Base-by-base conservation (phyloP, 345 rosid genomes). In the Conringia planisiliqua region DNA sequence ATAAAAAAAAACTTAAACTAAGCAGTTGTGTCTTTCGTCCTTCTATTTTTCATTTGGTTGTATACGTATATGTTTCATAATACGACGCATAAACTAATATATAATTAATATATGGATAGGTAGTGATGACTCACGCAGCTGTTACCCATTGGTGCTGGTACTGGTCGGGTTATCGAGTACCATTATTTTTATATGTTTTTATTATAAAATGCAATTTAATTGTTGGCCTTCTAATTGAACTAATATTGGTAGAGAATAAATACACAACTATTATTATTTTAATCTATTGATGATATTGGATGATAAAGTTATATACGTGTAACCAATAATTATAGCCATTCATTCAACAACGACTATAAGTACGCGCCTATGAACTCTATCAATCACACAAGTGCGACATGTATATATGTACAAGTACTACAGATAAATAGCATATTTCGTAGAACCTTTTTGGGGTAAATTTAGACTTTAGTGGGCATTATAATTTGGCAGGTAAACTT, bases 121-220 rank as follows among this genome's bases (percentile, higher is more conserved):
- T 57, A n/a, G n/a, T n/a, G 22, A 75, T 75, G 17, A 38, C 27
- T 68, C 68, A 39, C 29, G 79, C 72, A 65, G 78, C 50, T 74
- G 51, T 74, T 66, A 66, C 24, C 36, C 56, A 75, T 59, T 50
- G 55, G 51, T 75, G 73, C 44, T 68, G 13, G 24, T 11, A 74
- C 52, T 66, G 67, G 78, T 66, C 78, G 73, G 77, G 72, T 33
- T 66, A 56, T 58, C 14, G 35, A 66, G 2, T 67, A 20, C 73
- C 54, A 74, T 74, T 59, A 60, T 56, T 74, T 32, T 2, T 52
- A 40, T 17, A 32, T 66, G 4, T 56, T n/a, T 51, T 18, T 27
- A 17, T 57, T 24, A 56, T 17, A 17, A 32, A n/a, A 43, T 30
- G 17, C 17, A 12, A 35, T 56, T 46, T 44, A 9, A 43, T 18